These are phyloP conservation scores for Blastocystis hominis DNA, from an alignment of 352 stramenopile species.

Conservation along the genomic window DNA sequence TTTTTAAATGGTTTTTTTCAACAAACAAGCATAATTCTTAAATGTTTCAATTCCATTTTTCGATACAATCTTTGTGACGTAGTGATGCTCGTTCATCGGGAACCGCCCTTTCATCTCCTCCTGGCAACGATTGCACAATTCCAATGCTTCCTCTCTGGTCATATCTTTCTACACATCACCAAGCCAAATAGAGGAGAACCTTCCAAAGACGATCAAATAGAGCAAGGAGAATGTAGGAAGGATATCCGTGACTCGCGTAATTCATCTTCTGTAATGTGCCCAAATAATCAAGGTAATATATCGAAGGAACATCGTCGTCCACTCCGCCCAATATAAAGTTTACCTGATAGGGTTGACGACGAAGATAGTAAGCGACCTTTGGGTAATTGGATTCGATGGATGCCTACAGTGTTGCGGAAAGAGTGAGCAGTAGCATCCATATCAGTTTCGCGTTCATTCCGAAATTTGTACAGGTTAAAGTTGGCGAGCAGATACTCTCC, in stretches of 20 bases:
- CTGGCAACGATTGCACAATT: background rate
- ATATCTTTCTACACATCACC: constrained; percentile 37
- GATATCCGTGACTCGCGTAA: constrained; percentile 32
- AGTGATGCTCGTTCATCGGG: constrained; percentile 50
- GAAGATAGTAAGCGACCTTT: constrained; percentile 53
- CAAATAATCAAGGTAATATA: constrained; percentile 57
- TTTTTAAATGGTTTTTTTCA: background rate
- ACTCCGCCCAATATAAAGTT: constrained; percentile 54
- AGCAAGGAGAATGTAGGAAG: constrained; percentile 46
- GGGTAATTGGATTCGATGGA: background rate
- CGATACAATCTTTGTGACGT: constrained; percentile 52
- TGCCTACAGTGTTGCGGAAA: constrained; percentile 25
- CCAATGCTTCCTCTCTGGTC: constrained; percentile 39
- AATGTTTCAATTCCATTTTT: constrained; percentile 50
- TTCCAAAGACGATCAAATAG: constrained; percentile 55
- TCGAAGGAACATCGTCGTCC: constrained; percentile 13
- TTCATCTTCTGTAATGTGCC: constrained; percentile 53
- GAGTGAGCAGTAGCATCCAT: constrained; percentile 56
- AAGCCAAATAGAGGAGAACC: background rate
- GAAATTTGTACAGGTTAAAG: constrained; percentile 57
- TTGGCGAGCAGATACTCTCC: constrained; percentile 47
- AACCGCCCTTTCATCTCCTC: constrained; percentile 43
- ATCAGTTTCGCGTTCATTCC: constrained; percentile 46
- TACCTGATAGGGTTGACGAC: constrained; percentile 53
- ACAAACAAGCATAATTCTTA: constrained; percentile 31